A percentile compares a stretch with the other conserved stretches of the same genome.
phyloP scores from a whole-genome alignment of 2,329 filamentous ascomycete species.

The Neonectria coccinea region DNA sequence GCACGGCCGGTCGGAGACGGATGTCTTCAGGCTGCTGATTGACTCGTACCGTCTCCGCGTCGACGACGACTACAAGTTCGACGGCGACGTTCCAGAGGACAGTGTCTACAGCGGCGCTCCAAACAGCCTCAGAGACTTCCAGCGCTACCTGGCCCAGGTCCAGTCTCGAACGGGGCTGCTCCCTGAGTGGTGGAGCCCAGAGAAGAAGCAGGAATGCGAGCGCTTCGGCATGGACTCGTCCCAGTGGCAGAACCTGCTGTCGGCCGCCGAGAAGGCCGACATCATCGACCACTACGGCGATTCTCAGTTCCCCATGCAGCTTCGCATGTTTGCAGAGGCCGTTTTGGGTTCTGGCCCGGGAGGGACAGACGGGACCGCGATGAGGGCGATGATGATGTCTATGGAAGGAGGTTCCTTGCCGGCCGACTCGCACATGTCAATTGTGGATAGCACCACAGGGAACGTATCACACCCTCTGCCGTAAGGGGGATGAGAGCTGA shows the following conservation, averaged over 20 bases:
- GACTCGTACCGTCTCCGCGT: slow-evolving; percentile 62
- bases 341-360: slow-evolving; percentile 50
- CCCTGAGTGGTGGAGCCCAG: slow-evolving; percentile 58
- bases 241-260: slow-evolving; percentile 43
- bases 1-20: slow-evolving; percentile 56
- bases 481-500: not conserved
- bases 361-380: slow-evolving; percentile 42
- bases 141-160: slow-evolving; percentile 50
- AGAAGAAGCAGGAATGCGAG: slow-evolving; percentile 55
- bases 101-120: slow-evolving; percentile 46
- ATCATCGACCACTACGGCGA: slow-evolving; percentile 59
- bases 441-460: slow-evolving; percentile 15
- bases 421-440: not conserved
- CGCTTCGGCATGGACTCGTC: slow-evolving; percentile 44
- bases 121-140: slow-evolving; percentile 49
- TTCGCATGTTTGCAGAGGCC: slow-evolving; percentile 60
- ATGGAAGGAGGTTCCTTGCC: slow-evolving; percentile 35
- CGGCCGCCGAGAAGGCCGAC: slow-evolving; percentile 48
- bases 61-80: slow-evolving; percentile 51
- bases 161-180: slow-evolving; percentile 48
- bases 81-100: slow-evolving; percentile 43
- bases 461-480: not conserved
- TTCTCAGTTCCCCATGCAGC: slow-evolving; percentile 59
- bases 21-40: slow-evolving; percentile 60
- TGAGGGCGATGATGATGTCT: slow-evolving; percentile 40